Evolutionary conservation across 352 stramenopile species (phyloP).

Genomic region (Saprolegnia diclina): DNA sequence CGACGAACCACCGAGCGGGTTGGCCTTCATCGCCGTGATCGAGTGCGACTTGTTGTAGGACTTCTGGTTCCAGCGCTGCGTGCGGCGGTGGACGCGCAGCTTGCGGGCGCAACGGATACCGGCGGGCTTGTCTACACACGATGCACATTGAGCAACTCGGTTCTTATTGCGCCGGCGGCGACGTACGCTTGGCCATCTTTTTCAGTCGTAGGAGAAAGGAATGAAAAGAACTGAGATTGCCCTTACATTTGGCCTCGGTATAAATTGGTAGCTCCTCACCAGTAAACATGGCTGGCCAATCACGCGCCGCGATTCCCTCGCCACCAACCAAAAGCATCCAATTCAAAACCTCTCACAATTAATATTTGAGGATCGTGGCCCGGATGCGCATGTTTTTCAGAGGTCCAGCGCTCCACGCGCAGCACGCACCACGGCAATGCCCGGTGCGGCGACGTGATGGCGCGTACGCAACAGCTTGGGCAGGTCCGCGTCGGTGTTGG

Average conservation of each 20-base stretch:
- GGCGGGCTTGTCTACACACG: slow-evolving; percentile 92
- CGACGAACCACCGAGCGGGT: slow-evolving; percentile 98
- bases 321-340: slow-evolving; percentile 27
- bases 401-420: background rate
- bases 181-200: slow-evolving; percentile 32
- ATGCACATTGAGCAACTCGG: background rate
- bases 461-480: no score
- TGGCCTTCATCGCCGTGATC: slow-evolving; percentile 99
- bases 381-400: background rate
- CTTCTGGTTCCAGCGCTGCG: slow-evolving; percentile 97
- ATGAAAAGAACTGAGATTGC: slow-evolving; percentile 26
- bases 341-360: slow-evolving; percentile 16
- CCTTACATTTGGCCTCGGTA: background rate
- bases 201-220: slow-evolving; percentile 29
- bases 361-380: background rate
- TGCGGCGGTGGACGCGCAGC: slow-evolving; percentile 97
- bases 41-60: slow-evolving; percentile 99
- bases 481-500: no score
- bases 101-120: slow-evolving; percentile 99
- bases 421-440: no score
- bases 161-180: background rate
- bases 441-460: no score
- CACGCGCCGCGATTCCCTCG: background rate
- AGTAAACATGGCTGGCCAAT: slow-evolving; percentile 25
- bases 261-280: slow-evolving; percentile 27